Evolutionary conservation across 352 stramenopile species (phyloP).

Genomic region (Phytopythium boreale): DNA sequence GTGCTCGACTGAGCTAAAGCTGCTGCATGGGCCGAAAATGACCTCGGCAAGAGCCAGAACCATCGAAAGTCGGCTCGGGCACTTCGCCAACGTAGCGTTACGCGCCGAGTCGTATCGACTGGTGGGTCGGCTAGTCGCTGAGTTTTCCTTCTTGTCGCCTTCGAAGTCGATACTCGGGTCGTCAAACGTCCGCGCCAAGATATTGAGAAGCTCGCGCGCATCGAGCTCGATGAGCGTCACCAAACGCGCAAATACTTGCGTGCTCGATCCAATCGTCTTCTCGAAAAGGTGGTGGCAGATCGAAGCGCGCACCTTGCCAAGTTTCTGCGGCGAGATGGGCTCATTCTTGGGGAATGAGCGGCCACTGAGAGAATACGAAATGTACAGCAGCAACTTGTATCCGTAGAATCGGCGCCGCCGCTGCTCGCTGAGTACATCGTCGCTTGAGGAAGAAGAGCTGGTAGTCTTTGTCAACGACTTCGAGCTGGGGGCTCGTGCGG

Average conservation of each 20-base stretch:
- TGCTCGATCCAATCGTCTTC: constrained; percentile 35
- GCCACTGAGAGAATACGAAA: constrained; percentile 90
- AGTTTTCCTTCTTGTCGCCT: constrained; percentile 72
- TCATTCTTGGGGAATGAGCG: constrained; percentile 88
- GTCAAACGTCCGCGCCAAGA: constrained; percentile 78
- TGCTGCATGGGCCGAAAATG: constrained; percentile 60
- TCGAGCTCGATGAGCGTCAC: constrained; percentile 75
- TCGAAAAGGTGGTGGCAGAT: constrained; percentile 88
- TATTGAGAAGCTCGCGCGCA: constrained; percentile 78
- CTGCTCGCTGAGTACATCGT: constrained; percentile 50
- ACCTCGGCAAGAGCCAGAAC: constrained; percentile 80
- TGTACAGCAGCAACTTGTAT: constrained; percentile 89
- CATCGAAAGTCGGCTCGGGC: constrained; percentile 79
- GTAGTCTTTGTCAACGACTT: constrained; percentile 10
- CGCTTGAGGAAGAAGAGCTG: constrained; percentile 12
- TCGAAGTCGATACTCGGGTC: constrained; percentile 84
- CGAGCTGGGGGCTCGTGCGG: constrained; percentile 26
- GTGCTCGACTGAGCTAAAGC: constrained; percentile 81
- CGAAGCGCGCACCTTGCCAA: constrained; percentile 65
- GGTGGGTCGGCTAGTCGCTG: constrained; percentile 34
- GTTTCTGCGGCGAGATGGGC: constrained; percentile 53
- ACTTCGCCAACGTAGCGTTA: constrained; percentile 70
- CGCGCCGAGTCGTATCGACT: constrained; percentile 77
- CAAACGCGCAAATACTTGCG: constrained; percentile 75
- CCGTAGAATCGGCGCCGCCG: constrained; percentile 67